A percentile compares a stretch with the other conserved stretches of the same genome.
Conservation (phyloP, 495 filamentous ascomycete genomes). For the Evernia prunastri region DNA sequence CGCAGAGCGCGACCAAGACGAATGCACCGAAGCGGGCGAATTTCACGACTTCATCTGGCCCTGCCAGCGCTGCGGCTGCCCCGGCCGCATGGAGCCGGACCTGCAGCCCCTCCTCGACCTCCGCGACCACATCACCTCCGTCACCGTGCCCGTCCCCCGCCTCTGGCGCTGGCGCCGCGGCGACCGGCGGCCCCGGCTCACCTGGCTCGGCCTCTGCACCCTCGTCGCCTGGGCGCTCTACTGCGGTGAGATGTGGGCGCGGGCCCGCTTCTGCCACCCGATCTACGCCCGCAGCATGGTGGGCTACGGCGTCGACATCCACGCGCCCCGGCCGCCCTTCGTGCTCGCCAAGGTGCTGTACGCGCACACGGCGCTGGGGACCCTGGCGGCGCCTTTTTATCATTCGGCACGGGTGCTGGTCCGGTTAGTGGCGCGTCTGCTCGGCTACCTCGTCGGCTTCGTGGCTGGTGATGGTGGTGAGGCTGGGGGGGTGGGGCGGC, state of each 20-base stretch:
- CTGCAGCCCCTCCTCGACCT: not conserved
- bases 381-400: not conserved
- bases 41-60: slow-evolving; percentile 27
- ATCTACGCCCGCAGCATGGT: slow-evolving; percentile 37
- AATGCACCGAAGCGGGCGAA: slow-evolving; percentile 25
- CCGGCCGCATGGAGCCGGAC: slow-evolving; percentile 8
- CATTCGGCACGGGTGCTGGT: not conserved
- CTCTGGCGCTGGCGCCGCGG: slow-evolving; percentile 45
- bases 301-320: slow-evolving; percentile 42
- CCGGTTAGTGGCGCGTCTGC: not conserved
- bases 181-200: slow-evolving; percentile 44
- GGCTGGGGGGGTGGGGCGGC: not conserved
- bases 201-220: slow-evolving; percentile 48
- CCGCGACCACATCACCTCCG: slow-evolving; percentile 19
- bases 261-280: slow-evolving; percentile 55
- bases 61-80: slow-evolving; percentile 32
- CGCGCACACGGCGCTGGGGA: slow-evolving; percentile 25
- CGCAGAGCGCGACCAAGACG: not conserved
- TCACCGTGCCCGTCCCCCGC: slow-evolving; percentile 51
- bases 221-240: slow-evolving; percentile 50
- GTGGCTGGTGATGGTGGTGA: slow-evolving; percentile 7
- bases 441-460: slow-evolving; percentile 23
- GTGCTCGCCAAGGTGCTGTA: slow-evolving; percentile 44
- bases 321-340: slow-evolving; percentile 43
- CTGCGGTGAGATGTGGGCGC: slow-evolving; percentile 44